Evolutionary conservation across 139 green algal species (phyloP).

Genomic region (Chlorella ohadii): DNA sequence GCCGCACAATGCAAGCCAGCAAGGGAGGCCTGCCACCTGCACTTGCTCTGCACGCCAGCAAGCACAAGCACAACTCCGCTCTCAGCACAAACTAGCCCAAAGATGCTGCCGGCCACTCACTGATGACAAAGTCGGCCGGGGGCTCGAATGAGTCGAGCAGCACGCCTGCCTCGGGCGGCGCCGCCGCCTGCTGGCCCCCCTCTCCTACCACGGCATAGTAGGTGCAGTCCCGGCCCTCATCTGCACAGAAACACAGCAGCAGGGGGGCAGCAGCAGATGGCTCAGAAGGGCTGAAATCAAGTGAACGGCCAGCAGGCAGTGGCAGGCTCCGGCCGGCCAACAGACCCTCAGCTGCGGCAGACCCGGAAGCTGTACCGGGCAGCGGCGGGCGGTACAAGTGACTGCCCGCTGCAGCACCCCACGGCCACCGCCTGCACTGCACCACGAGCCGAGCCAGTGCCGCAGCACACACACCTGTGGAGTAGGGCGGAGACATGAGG

Average conservation of each 20-base stretch:
- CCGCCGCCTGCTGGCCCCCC: neutral
- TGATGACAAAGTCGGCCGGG: slow-evolving; percentile 42
- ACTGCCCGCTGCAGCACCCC: neutral
- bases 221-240: slow-evolving; percentile 79
- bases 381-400: neutral
- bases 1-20: neutral
- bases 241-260: neutral
- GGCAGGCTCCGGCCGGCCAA: too few relatives aligned
- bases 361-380: too few relatives aligned
- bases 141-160: slow-evolving; percentile 34
- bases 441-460: neutral
- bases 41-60: too few relatives aligned
- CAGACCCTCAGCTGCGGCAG: too few relatives aligned
- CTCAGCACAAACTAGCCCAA: too few relatives aligned
- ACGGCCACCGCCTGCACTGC: neutral
- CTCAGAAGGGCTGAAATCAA: too few relatives aligned
- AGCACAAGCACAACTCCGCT: too few relatives aligned
- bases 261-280: neutral
- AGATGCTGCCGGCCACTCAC: too few relatives aligned
- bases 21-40: neutral
- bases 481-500: slow-evolving; percentile 90
- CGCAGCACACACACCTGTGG: slow-evolving; percentile 7
- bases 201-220: slow-evolving; percentile 73
- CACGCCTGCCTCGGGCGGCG: neutral
- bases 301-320: too few relatives aligned